Conservation (phyloP, 2,329 filamentous ascomycete genomes). For the Hawksworthiomyces lignivorus region DNA sequence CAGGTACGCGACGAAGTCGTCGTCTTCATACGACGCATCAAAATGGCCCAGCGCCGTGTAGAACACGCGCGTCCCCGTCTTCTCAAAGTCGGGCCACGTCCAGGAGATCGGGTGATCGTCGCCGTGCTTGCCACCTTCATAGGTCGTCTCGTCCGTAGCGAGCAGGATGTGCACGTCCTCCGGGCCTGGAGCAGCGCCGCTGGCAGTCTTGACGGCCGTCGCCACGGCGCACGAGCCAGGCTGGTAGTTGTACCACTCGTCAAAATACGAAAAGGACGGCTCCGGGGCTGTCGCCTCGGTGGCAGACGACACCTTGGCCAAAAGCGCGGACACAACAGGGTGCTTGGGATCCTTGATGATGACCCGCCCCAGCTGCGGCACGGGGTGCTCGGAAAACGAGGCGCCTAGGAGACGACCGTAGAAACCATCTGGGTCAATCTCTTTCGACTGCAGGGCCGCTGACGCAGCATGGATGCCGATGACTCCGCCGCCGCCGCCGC, state of each 20-base stretch:
- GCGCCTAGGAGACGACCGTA: slow-evolving; percentile 31
- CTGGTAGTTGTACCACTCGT: slow-evolving; percentile 37
- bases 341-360: slow-evolving; percentile 23
- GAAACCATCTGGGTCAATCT: slow-evolving; percentile 21
- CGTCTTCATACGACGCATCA: slow-evolving; percentile 29
- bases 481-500: slow-evolving; percentile 26
- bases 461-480: slow-evolving; percentile 34
- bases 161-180: slow-evolving; percentile 28
- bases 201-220: neutral
- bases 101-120: slow-evolving; percentile 31
- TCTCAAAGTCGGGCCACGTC: slow-evolving; percentile 31
- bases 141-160: slow-evolving; percentile 27
- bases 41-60: slow-evolving; percentile 36
- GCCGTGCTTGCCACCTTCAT: slow-evolving; percentile 27
- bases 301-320: slow-evolving; percentile 12
- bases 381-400: slow-evolving; percentile 30
- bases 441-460: slow-evolving; percentile 21
- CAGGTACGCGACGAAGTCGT: slow-evolving; percentile 20
- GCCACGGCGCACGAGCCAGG: slow-evolving; percentile 7
- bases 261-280: slow-evolving; percentile 22
- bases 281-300: slow-evolving; percentile 4
- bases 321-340: slow-evolving; percentile 20
- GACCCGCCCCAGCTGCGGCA: slow-evolving; percentile 26
- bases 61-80: slow-evolving; percentile 29
- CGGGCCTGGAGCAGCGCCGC: slow-evolving; percentile 17